A percentile compares a stretch with the other conserved stretches of the same genome.
Conservation (phyloP, 441 rosid species). For the Euphorbia celastroides region DNA sequence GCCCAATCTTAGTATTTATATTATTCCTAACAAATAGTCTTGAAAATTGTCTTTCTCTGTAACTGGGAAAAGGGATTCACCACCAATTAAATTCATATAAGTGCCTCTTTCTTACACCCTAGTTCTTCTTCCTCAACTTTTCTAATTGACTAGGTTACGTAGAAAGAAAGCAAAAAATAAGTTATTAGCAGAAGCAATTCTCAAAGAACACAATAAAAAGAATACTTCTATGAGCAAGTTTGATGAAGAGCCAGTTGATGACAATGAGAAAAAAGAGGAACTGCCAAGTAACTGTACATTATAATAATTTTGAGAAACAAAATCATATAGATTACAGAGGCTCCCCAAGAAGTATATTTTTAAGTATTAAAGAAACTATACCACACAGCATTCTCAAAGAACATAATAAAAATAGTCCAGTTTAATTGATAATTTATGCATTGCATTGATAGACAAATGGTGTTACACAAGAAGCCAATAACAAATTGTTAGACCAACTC, state of each 20-base stretch:
- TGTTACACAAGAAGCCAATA: not conserved
- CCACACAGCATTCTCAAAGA: not conserved
- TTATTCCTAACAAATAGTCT: no score
- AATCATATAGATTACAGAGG: no score
- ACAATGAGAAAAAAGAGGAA: no score
- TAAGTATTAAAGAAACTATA: not conserved
- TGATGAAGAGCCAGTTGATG: not conserved
- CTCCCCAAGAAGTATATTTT: not conserved
- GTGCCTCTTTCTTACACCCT: not conserved
- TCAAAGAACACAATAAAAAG: not conserved
- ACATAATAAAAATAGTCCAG: not conserved
- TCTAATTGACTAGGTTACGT: not conserved
- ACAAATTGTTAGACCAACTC: constrained; percentile 15
- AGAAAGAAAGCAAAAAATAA: no score
- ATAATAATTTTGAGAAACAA: no score
- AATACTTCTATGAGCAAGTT: not conserved
- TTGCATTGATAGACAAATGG: not conserved
- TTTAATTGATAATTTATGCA: not conserved
- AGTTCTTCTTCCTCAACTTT: not conserved
- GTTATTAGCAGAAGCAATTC: not conserved
- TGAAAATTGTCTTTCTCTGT: not conserved
- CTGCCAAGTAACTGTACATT: no score
- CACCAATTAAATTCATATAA: not conserved
- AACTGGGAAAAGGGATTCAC: not conserved
- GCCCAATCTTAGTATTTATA: no score